phyloP scores from a whole-genome alignment of 2,329 filamentous ascomycete species.

The Paraphoma chrysanthemicola region DNA sequence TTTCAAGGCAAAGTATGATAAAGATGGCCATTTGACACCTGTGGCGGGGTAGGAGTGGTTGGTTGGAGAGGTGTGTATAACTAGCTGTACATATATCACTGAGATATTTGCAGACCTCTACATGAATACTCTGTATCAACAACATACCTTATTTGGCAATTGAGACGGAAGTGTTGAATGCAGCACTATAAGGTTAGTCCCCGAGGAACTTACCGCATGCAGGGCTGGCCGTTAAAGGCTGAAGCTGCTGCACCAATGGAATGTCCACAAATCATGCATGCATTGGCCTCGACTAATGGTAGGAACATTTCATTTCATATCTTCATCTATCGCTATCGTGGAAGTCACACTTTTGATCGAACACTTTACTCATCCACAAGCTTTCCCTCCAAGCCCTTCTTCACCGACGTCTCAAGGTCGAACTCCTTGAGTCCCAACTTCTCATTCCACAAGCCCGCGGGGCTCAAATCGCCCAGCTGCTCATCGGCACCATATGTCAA shows the following conservation, averaged over 20 bases:
- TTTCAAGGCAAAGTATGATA: slow-evolving; percentile 90
- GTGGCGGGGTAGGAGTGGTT: slow-evolving; percentile 49
- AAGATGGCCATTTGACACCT: slow-evolving; percentile 73
- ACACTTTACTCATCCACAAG: slow-evolving; percentile 1
- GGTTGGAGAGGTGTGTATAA: slow-evolving; percentile 4
- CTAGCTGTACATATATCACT: background rate
- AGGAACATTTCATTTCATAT: no score
- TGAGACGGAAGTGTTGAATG: no score
- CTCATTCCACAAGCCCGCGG: slow-evolving; percentile 46
- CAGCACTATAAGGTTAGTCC: no score
- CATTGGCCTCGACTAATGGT: no score
- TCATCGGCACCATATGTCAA: slow-evolving; percentile 21
- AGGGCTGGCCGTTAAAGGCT: no score
- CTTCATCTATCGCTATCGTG: no score
- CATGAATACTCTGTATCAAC: no score
- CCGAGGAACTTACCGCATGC: no score
- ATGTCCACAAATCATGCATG: no score
- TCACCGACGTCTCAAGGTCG: slow-evolving; percentile 47
- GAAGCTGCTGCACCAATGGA: no score
- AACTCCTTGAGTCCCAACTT: slow-evolving; percentile 52
- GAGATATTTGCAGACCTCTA: no score
- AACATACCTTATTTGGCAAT: no score
- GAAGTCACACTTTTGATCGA: background rate
- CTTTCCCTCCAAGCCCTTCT: slow-evolving; percentile 35
- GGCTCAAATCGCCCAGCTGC: slow-evolving; percentile 32